Evolutionary conservation across 108 stramenopile genomes (phyloP).

Genomic region (Tribonema minus): DNA sequence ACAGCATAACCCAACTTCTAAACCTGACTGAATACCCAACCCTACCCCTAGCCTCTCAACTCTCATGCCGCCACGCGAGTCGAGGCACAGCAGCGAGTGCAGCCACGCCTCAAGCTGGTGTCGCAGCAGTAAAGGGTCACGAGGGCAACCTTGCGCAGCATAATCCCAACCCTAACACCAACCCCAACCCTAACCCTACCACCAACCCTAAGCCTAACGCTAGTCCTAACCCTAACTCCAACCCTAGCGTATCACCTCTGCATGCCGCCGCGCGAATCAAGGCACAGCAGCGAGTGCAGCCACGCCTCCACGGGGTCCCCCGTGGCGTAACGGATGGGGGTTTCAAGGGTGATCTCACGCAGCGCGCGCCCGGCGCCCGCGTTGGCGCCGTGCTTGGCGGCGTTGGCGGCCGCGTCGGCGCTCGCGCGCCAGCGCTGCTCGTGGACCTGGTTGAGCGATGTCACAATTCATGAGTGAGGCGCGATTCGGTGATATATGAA

Average conservation of each 20-base stretch:
- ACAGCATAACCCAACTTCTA: too few relatives aligned
- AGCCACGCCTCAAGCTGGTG: conserved; percentile 94
- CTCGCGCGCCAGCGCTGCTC: conserved; percentile 48
- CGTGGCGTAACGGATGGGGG: conserved; percentile 89
- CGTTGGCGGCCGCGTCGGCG: conserved; percentile 33
- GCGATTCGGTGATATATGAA: too few relatives aligned
- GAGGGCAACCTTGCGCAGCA: not conserved
- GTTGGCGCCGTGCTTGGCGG: conserved; percentile 8
- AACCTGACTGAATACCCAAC: too few relatives aligned
- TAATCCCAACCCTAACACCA: not conserved
- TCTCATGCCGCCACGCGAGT: too few relatives aligned
- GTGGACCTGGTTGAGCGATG: too few relatives aligned
- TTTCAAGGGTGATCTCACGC: conserved; percentile 67
- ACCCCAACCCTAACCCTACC: not conserved
- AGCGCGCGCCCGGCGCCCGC: conserved; percentile 16
- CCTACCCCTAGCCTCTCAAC: too few relatives aligned
- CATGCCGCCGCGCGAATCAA: conserved; percentile 64
- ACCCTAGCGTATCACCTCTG: not conserved
- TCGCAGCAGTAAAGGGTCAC: too few relatives aligned
- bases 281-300: conserved; percentile 89
- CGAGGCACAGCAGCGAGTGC: conserved; percentile 87
- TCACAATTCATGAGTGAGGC: too few relatives aligned
- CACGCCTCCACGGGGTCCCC: conserved; percentile 89
- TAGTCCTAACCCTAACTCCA: conserved; percentile 12
- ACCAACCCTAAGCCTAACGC: not conserved